Conservation (phyloP, 2,329 filamentous ascomycete genomes). For the Leptographium wingfieldii region DNA sequence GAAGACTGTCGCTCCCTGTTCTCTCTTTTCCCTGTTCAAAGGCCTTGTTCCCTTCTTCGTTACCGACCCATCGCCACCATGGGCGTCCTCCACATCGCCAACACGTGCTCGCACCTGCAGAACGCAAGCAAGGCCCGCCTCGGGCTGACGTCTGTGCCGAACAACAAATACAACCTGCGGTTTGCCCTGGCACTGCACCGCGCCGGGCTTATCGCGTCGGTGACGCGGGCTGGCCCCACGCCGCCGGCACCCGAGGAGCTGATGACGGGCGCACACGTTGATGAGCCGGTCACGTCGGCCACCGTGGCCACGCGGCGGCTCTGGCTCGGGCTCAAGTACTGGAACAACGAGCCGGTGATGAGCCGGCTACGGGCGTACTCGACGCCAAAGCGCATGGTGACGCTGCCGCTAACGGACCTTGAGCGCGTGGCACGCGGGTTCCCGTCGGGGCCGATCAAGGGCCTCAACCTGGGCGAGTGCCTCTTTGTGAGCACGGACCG, state of each 20-base stretch:
- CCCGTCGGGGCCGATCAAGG: slow-evolving; percentile 56
- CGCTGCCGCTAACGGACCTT: slow-evolving; percentile 49
- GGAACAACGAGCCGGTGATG: slow-evolving; percentile 69
- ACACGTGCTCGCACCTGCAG: slow-evolving; percentile 83
- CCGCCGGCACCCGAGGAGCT: slow-evolving; percentile 36
- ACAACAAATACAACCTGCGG: slow-evolving; percentile 67
- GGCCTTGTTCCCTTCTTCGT: neutral
- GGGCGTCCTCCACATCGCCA: slow-evolving; percentile 54
- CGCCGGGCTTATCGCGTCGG: slow-evolving; percentile 65
- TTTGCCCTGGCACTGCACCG: slow-evolving; percentile 69
- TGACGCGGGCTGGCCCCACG: slow-evolving; percentile 56
- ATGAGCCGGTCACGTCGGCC: slow-evolving; percentile 47
- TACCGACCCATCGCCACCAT: slow-evolving; percentile 14
- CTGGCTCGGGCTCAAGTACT: slow-evolving; percentile 88
- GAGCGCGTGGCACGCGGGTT: slow-evolving; percentile 56
- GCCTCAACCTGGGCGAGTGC: slow-evolving; percentile 68
- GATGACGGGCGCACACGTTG: slow-evolving; percentile 19
- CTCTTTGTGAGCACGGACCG: slow-evolving; percentile 66
- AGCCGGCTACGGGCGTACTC: slow-evolving; percentile 52
- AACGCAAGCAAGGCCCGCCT: slow-evolving; percentile 79
- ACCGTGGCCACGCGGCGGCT: slow-evolving; percentile 66
- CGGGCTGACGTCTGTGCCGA: slow-evolving; percentile 69
- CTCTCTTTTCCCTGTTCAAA: too few species aligned
- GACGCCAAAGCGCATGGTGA: slow-evolving; percentile 63
- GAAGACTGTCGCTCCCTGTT: neutral